Evolutionary conservation across 768 basidiomycete genomes (phyloP).

Genomic region (Hygrocybe coccinea): DNA sequence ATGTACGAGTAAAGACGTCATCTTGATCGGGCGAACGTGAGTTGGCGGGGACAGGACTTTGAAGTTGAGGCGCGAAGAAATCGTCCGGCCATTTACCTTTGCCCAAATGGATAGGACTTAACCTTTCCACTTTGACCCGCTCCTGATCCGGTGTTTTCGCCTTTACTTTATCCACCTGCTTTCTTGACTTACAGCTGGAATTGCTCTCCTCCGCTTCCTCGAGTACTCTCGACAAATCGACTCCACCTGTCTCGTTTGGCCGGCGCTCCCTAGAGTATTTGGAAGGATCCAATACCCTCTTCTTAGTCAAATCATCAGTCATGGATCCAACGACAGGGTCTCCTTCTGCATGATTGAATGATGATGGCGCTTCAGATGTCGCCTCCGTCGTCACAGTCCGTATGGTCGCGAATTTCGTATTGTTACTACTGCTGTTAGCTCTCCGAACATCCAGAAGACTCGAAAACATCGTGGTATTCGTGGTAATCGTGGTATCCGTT

Average conservation of each 20-base stretch:
- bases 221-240: slow-evolving; percentile 61
- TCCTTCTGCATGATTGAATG: slow-evolving; percentile 62
- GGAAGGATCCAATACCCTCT: slow-evolving; percentile 19
- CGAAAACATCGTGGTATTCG: slow-evolving; percentile 55
- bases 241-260: slow-evolving; percentile 55
- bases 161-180: slow-evolving; percentile 5
- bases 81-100: slow-evolving; percentile 85
- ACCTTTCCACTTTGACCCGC: slow-evolving; percentile 28
- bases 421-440: slow-evolving; percentile 33
- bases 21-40: slow-evolving; percentile 25
- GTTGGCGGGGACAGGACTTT: slow-evolving; percentile 25
- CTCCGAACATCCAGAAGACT: slow-evolving; percentile 52
- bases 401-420: slow-evolving; percentile 71
- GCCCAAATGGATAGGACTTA: slow-evolving; percentile 50
- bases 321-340: slow-evolving; percentile 39
- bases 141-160: slow-evolving; percentile 8
- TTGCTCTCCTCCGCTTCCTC: slow-evolving; percentile 67
- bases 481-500: slow-evolving; percentile 55
- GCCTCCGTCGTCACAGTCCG: slow-evolving; percentile 79
- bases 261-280: slow-evolving; percentile 49
- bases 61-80: slow-evolving; percentile 54
- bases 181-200: slow-evolving; percentile 39
- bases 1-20: slow-evolving; percentile 17
- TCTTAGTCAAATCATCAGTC: slow-evolving; percentile 42
- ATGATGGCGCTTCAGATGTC: slow-evolving; percentile 68